A percentile compares a stretch with the other conserved stretches of the same genome.
These are phyloP conservation scores for Clonostachys rhizophaga DNA, from an alignment of 2,329 filamentous ascomycete species.

Conservation along the genomic window DNA sequence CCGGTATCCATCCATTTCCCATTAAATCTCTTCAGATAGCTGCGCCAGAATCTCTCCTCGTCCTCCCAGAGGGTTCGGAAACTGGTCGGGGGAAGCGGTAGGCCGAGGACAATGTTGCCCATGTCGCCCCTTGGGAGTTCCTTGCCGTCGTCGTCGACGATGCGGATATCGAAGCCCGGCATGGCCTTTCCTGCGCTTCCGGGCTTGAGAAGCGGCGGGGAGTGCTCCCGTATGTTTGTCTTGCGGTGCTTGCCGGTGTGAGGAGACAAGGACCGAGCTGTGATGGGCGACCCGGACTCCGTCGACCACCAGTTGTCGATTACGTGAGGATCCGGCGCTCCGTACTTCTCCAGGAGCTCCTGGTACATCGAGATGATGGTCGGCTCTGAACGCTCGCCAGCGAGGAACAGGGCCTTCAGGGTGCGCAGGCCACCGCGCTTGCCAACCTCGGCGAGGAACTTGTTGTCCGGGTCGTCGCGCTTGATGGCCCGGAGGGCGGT, in stretches of 20 bases:
- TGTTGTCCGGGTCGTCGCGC: slow-evolving; percentile 76
- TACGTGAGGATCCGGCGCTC: slow-evolving; percentile 52
- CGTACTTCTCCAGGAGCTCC: slow-evolving; percentile 62
- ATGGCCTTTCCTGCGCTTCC: slow-evolving; percentile 88
- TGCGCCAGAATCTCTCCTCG: slow-evolving; percentile 77
- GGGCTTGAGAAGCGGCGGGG: slow-evolving; percentile 60
- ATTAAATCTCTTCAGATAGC: slow-evolving; percentile 77
- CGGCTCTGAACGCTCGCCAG: slow-evolving; percentile 85
- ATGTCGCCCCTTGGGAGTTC: slow-evolving; percentile 69
- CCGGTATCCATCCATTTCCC: slow-evolving; percentile 88
- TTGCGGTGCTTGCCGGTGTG: slow-evolving; percentile 51
- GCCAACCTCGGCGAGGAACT: slow-evolving; percentile 58
- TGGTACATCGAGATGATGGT: slow-evolving; percentile 81
- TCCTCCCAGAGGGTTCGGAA: slow-evolving; percentile 86
- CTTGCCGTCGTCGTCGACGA: slow-evolving; percentile 76
- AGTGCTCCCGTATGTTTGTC: slow-evolving; percentile 30
- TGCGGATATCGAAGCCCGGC: slow-evolving; percentile 83
- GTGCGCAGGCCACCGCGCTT: slow-evolving; percentile 65
- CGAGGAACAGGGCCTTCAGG: slow-evolving; percentile 74
- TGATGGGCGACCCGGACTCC: slow-evolving; percentile 54
- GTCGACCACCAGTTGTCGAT: slow-evolving; percentile 61
- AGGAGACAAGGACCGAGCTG: slow-evolving; percentile 50
- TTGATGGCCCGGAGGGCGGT: slow-evolving; percentile 84
- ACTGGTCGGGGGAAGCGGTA: slow-evolving; percentile 79
- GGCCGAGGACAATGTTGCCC: slow-evolving; percentile 85